Percentiles rank a stretch among this genome's conserved stretches.
Conservation (phyloP, 2,329 filamentous ascomycete species). For the Rhinocladiella mackenziei region DNA sequence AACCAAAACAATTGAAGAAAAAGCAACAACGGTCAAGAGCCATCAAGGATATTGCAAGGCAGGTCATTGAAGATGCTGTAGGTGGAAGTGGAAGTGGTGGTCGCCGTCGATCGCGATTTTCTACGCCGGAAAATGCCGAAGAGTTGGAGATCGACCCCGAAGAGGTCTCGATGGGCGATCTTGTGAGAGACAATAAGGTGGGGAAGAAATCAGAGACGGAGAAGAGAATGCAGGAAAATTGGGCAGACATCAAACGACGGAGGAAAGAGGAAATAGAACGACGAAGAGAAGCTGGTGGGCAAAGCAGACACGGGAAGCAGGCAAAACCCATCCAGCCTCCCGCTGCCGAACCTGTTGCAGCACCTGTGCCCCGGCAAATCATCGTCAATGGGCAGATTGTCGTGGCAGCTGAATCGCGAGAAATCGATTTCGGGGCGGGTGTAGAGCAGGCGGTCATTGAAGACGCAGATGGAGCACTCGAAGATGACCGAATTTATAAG, state of each 20-base stretch:
- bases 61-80: conserved; percentile 18
- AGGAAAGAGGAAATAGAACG: conserved; percentile 37
- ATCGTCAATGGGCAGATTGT: conserved; percentile 58
- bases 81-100: neutral
- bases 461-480: conserved; percentile 42
- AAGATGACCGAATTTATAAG: conserved; percentile 43
- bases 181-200: conserved; percentile 51
- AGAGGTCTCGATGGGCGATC: conserved; percentile 54
- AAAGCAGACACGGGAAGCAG: conserved; percentile 22
- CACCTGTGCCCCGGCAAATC: conserved; percentile 46
- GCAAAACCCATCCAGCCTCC: conserved; percentile 14
- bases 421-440: conserved; percentile 54
- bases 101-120: conserved; percentile 12
- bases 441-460: conserved; percentile 44
- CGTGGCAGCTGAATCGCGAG: conserved; percentile 49
- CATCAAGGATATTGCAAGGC: conserved; percentile 13
- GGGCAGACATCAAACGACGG: conserved; percentile 49
- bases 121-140: conserved; percentile 45
- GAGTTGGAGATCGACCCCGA: conserved; percentile 51
- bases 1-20: neutral
- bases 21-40: conserved; percentile 10
- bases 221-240: conserved; percentile 55
- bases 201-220: conserved; percentile 57
- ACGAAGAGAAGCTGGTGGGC: conserved; percentile 32
- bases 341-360: conserved; percentile 4